These are phyloP conservation scores for Sporothrix mexicana DNA, from an alignment of 2,329 filamentous ascomycete species.

Conservation along the genomic window DNA sequence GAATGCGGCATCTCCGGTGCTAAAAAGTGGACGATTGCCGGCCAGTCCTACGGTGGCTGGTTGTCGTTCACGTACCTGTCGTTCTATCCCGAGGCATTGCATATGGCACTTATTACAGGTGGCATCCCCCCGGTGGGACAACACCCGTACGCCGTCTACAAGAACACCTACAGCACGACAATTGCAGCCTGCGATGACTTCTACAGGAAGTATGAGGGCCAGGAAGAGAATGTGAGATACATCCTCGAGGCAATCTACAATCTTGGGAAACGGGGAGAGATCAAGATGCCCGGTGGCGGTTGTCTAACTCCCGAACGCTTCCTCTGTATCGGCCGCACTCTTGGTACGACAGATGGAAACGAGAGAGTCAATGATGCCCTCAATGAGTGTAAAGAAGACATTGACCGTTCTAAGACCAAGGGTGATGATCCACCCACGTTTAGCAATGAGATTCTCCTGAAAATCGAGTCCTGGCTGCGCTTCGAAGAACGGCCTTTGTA, in stretches of 20 bases:
- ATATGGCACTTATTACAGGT: constrained; percentile 69
- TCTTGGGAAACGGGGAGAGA: background rate
- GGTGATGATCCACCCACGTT: background rate
- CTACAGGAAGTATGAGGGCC: constrained; percentile 69
- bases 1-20: background rate
- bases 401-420: background rate
- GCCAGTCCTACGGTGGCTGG: constrained; percentile 77
- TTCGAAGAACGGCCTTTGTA: constrained; percentile 40
- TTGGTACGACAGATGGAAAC: constrained; percentile 36
- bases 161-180: constrained; percentile 62
- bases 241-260: constrained; percentile 21
- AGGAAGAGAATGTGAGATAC: constrained; percentile 49
- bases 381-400: background rate
- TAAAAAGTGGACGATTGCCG: constrained; percentile 70
- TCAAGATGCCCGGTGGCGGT: constrained; percentile 31
- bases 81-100: constrained; percentile 64
- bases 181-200: constrained; percentile 66
- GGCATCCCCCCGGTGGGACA: constrained; percentile 69
- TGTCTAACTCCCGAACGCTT: constrained; percentile 34
- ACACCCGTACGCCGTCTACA: constrained; percentile 67
- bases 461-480: constrained; percentile 34
- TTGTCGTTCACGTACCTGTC: constrained; percentile 74
- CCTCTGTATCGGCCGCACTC: constrained; percentile 37
- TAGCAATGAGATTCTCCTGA: background rate
- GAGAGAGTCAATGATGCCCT: constrained; percentile 19